Base-by-base conservation (phyloP, 1,139 yeast species). In the Saccharomyces hybrid region DNA sequence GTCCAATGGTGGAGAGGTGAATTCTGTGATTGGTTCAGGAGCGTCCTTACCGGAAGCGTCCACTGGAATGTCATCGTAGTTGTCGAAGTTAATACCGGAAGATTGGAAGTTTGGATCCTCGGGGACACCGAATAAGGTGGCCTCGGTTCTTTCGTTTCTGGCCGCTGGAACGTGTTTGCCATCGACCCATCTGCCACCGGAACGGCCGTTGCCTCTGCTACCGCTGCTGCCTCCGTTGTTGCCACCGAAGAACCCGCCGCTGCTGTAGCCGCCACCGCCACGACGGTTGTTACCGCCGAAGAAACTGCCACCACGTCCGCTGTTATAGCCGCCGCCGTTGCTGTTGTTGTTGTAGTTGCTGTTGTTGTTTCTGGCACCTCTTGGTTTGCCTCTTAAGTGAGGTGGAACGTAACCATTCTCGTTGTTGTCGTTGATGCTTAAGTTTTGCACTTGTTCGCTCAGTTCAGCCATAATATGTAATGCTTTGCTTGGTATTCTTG, bases 81-180 rank as follows among this genome's bases (percentile, higher is more conserved):
- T 90, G 74, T 93, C 99, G 71, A 93, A 93, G 78, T 93, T 93
- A 76, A 93, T 95, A 78, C 99, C 99, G 50, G 96, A 88, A 52
- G 95, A 85, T 78, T 88, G 96, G 80, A 84, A 84, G 50, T 73
- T 73, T 55, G 89, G 75, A 72, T 90, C 98, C 55, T 91, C 96
- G 52, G 85, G 82, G 53, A 83, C 83, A 66, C 99, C 99, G 68
- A 88, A 95, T 63, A 95, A 78, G 69, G 89, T 93, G 57, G 79
- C 66, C 75, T 93, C 99, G 64, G 86, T 68, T 58, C 78, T 76
- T 68, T 82, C 83, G 72, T 88, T 87, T 62, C 78, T 79, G 54
- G 83, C 80, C 57, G 96, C 89, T 56, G 96, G 96, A 62, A 83
- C 79, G 72, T 93, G 99, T 70, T 83, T 82, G 64, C 98, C 98